Conservation (phyloP, 495 filamentous ascomycete genomes). For the Penicillium tannophilum region DNA sequence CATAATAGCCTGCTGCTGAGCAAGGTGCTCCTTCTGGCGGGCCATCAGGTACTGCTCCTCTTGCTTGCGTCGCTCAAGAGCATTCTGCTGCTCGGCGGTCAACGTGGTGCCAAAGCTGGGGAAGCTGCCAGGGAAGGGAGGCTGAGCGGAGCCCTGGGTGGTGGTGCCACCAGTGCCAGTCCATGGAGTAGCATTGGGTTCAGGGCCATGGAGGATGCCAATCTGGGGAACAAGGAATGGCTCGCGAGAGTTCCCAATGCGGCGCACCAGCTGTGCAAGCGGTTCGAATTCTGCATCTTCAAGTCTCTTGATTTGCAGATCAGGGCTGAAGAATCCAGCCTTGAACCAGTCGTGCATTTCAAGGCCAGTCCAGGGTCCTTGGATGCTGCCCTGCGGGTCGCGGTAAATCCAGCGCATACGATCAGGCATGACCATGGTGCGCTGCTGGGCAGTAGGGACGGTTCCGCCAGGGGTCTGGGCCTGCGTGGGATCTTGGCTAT, state of each 20-base stretch:
- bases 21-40: constrained; percentile 88
- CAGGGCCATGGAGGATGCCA: constrained; percentile 82
- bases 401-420: constrained; percentile 98
- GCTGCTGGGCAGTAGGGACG: constrained; percentile 71
- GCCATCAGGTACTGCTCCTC: constrained; percentile 97
- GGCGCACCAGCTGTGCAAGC: constrained; percentile 89
- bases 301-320: constrained; percentile 88
- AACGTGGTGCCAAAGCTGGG: constrained; percentile 97
- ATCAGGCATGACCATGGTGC: constrained; percentile 98
- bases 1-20: constrained; percentile 78
- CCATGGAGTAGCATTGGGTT: constrained; percentile 46
- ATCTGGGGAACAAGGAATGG: constrained; percentile 97
- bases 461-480: constrained; percentile 48
- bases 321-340: constrained; percentile 93
- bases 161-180: constrained; percentile 26
- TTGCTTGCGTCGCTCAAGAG: constrained; percentile 92
- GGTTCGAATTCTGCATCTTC: constrained; percentile 95
- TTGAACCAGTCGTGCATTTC: constrained; percentile 99
- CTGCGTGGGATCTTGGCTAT: constrained; percentile 33
- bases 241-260: constrained; percentile 96
- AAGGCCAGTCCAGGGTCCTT: constrained; percentile 92
- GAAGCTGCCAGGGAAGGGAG: constrained; percentile 93
- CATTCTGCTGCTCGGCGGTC: constrained; percentile 97
- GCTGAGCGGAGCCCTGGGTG: constrained; percentile 68
- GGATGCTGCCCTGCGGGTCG: constrained; percentile 86